Percentiles rank a stretch among this genome's conserved stretches.
These are phyloP conservation scores for Saccharomyces hybrid DNA, from an alignment of 1,139 yeast species.

Conservation along the genomic window DNA sequence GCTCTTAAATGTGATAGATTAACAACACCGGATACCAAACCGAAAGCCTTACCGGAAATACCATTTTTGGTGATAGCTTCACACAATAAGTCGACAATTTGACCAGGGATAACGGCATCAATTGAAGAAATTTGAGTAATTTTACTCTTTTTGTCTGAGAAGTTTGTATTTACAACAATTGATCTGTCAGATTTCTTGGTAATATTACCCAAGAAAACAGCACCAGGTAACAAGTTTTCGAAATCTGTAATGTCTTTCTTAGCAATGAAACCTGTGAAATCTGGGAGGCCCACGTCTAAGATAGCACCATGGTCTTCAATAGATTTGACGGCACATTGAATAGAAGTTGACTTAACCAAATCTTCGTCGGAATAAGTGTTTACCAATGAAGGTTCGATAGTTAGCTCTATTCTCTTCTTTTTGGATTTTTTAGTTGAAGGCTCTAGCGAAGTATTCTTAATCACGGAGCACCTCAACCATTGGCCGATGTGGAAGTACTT, in stretches of 20 bases:
- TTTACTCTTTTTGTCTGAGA: slow-evolving; percentile 38
- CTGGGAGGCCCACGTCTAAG: slow-evolving; percentile 57
- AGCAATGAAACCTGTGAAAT: slow-evolving; percentile 66
- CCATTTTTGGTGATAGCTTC: slow-evolving; percentile 58
- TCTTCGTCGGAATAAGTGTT: slow-evolving; percentile 62
- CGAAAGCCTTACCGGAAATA: slow-evolving; percentile 55
- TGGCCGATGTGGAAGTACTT: slow-evolving; percentile 62
- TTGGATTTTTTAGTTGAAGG: slow-evolving; percentile 33
- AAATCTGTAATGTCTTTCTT: slow-evolving; percentile 47
- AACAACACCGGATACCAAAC: slow-evolving; percentile 66
- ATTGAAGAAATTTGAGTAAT: slow-evolving; percentile 56
- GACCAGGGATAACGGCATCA: slow-evolving; percentile 81
- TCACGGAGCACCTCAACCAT: slow-evolving; percentile 76
- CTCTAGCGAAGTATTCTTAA: slow-evolving; percentile 38
- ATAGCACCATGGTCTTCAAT: slow-evolving; percentile 89
- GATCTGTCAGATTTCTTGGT: slow-evolving; percentile 50
- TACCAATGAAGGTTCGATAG: slow-evolving; percentile 67
- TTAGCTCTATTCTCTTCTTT: slow-evolving; percentile 57
- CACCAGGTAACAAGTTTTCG: slow-evolving; percentile 33
- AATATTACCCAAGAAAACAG: slow-evolving; percentile 46
- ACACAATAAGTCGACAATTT: slow-evolving; percentile 65
- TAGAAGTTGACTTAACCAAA: slow-evolving; percentile 46
- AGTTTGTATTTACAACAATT: slow-evolving; percentile 45
- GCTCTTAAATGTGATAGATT: slow-evolving; percentile 58
- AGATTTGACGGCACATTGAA: slow-evolving; percentile 73